These are phyloP conservation scores for Colletotrichum theobromicola DNA, from an alignment of 2,329 filamentous ascomycete species.

Conservation along the genomic window DNA sequence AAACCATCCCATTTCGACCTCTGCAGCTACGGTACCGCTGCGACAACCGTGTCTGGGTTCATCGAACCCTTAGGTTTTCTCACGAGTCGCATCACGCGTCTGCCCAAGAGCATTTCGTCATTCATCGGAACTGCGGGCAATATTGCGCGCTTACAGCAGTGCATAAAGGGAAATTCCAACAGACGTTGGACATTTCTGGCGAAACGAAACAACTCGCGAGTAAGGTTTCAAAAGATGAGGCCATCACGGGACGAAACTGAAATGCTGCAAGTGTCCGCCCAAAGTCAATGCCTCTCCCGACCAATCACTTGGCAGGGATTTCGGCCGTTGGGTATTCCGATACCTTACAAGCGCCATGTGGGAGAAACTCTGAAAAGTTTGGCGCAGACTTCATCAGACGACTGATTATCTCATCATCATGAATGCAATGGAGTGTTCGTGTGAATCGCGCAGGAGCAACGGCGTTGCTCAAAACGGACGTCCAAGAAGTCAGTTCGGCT, in stretches of 20 bases:
- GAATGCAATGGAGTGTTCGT: neutral
- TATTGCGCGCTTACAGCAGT: neutral
- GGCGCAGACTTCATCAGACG: neutral
- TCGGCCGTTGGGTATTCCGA: neutral
- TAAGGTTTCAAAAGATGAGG: neutral
- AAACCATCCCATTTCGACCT: neutral
- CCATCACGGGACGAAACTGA: constrained; percentile 9
- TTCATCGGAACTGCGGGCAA: neutral
- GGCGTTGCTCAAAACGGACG: neutral
- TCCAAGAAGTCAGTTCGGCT: neutral
- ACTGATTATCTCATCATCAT: neutral
- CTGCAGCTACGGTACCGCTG: neutral
- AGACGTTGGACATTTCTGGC: neutral
- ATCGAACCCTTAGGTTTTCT: neutral
- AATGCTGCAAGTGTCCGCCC: neutral
- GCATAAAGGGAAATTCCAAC: neutral
- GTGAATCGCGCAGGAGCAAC: neutral
- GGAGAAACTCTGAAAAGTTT: neutral
- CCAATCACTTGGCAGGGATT: neutral
- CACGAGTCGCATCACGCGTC: neutral
- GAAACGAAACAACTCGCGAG: constrained; percentile 1
- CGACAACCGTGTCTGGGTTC: neutral
- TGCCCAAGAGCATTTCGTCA: neutral
- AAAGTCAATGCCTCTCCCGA: neutral
- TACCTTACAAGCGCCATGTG: neutral